phyloP scores from a whole-genome alignment of 371 early-diverging fungal genomes.

The Rhizopus arrhizus region DNA sequence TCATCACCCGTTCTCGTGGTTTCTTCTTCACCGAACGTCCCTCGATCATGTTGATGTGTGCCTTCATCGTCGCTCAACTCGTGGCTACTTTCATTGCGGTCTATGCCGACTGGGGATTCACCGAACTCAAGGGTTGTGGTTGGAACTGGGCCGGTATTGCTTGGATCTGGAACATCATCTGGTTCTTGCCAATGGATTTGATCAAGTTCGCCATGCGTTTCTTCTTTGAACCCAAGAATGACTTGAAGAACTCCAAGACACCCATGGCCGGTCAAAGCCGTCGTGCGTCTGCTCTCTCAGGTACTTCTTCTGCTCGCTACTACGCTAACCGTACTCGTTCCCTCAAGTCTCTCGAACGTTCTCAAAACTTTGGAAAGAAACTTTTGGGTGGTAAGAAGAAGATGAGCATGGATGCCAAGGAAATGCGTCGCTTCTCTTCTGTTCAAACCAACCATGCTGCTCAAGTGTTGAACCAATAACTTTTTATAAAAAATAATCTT shows the following conservation, averaged over 20 bases:
- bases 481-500: constrained; percentile 10
- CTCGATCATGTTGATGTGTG: constrained; percentile 53
- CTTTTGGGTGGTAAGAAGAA: constrained; percentile 44
- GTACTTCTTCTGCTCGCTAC: constrained; percentile 49
- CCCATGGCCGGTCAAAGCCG: constrained; percentile 45
- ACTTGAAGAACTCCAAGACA: constrained; percentile 36
- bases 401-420: constrained; percentile 52
- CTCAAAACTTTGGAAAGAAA: constrained; percentile 47
- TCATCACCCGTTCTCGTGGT: constrained; percentile 64
- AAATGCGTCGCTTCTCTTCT: constrained; percentile 59
- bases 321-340: constrained; percentile 52
- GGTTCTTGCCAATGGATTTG: constrained; percentile 75
- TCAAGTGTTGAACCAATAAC: constrained; percentile 51
- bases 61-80: constrained; percentile 62
- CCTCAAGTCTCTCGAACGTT: constrained; percentile 45
- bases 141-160: constrained; percentile 67
- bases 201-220: constrained; percentile 73
- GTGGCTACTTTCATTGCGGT: constrained; percentile 64
- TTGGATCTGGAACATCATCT: constrained; percentile 80
- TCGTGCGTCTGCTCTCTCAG: constrained; percentile 51
- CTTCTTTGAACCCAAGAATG: constrained; percentile 56
- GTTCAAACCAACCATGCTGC: constrained; percentile 51
- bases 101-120: constrained; percentile 67
- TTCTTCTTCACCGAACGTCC: constrained; percentile 64
- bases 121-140: constrained; percentile 58